Conservation (phyloP, 306 rosid species). For the Cyamopsis tetragonoloba region DNA sequence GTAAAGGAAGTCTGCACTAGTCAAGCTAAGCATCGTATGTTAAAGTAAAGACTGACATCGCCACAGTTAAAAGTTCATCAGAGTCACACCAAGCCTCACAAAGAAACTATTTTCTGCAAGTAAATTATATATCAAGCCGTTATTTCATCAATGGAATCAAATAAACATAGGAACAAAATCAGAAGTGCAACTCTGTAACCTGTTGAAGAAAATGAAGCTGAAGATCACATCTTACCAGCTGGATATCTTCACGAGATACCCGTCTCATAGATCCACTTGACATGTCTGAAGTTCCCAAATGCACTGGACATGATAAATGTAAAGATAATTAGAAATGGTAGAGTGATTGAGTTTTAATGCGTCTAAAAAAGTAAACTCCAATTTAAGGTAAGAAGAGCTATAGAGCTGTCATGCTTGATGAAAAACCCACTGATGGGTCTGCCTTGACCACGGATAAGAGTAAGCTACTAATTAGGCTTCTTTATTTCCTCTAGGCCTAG, state of each 20-base stretch:
- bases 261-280: conserved; percentile 59
- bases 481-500: too few relatives aligned
- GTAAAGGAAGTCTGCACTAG: neutral
- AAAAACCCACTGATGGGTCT: too few relatives aligned
- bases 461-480: too few relatives aligned
- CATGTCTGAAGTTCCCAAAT: conserved; percentile 34
- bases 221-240: conserved; percentile 44
- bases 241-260: conserved; percentile 68
- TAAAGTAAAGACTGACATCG: neutral
- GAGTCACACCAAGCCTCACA: neutral
- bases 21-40: neutral
- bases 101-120: neutral
- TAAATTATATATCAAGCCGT: neutral
- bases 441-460: too few relatives aligned
- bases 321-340: neutral
- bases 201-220: neutral
- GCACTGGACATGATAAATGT: neutral
- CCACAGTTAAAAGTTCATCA: neutral
- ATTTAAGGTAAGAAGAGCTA: too few relatives aligned
- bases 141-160: neutral
- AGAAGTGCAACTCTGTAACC: neutral
- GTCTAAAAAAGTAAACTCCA: too few relatives aligned
- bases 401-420: too few relatives aligned
- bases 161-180: neutral
- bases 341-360: neutral